Evolutionary conservation across 768 basidiomycete species (phyloP), one percentile per base, ranked within the genome.

Genomic region (Baorangia bicolor): DNA sequence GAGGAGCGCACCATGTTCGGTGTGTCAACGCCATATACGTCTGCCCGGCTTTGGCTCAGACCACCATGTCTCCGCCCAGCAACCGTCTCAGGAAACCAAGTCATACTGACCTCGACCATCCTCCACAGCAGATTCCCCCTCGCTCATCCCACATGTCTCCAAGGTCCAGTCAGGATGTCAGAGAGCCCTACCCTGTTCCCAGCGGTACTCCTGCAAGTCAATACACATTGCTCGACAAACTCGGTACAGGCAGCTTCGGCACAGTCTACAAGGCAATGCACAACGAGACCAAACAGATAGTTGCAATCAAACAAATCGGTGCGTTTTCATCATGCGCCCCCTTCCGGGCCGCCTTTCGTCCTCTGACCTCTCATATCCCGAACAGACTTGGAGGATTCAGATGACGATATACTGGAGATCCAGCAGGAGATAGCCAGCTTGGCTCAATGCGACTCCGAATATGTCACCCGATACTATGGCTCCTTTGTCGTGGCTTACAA

Each of bases 301-400:
- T 99, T 16, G 97, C 97, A 42, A 92, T 99, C 67, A 99, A 99
- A 74, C 94, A 98, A 73, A 98, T 99, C 69, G 92, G 94, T 91
- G 65, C 61, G 88, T 73, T 43, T n/a, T 52, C 47, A 45, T 34
- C 56, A 37, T 46, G 54, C 53, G n/a, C 34, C 20, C 31, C 53
- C 56, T 42, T 65, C 51, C 44, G 28, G 33, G 8, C 50, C 34
- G 47, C 40, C 41, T 11, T 47, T 35, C 51, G 12, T 49, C 43
- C 45, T 33, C 40, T 52, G 38, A 62, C 46, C 25, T 33, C 20
- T 25, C 39, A 12, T 40, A n/a, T 45, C 46, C 46, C 21, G 28
- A 14, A 38, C 66, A 96, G 96, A 98, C 77, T 79, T 99, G 56
- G 97, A 99, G 73, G 92, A 97, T 73, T 93, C 94, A 25, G 95